Evolutionary conservation across 2,329 filamentous ascomycete species (phyloP), one percentile per base, ranked within the genome.

Genomic region (Ceratocystis diversiconidia): DNA sequence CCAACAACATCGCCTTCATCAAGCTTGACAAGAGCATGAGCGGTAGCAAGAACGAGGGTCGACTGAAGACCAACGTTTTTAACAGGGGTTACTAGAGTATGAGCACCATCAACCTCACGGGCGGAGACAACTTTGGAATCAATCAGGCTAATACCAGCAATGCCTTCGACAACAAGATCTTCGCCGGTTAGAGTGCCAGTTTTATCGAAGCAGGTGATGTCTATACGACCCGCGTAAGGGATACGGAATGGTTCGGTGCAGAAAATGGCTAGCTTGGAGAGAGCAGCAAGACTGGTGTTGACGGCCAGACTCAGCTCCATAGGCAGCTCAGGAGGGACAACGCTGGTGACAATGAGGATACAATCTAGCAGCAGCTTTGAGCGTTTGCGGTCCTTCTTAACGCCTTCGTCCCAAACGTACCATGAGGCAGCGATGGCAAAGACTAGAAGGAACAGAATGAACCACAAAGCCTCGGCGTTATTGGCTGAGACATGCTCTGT

Each of bases 211-310:
- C 94, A 99, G 69, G 94, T 92, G 64, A 99, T 83, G 74, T 99
- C 95, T 67, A 99, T 89, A 69, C 94, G 89, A 41, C 94, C 94
- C 70, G 92, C 95, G 71, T 89, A 97, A 0, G 95, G 95, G 72
- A 99, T 99, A 66, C 94, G 87, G 85, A 99, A 99, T 32, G 94
- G 94, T 75, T 99, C 95, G 1, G 94, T 99, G 74, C 94, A 99
- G 80, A 96, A 99, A 72, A 99, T 99, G 68, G 95, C 94, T 71
- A 87, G 92, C 75, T 92, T 95, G 76, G 92, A 95, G 46, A 99
- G 80, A 32, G 94, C 92, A 62, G 94, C 92, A 75, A 99, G 79
- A 81, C 90, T 95, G 12, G 94, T 99, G 78, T 99, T 99, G 74
- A 99, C 95, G 61, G 95, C 95, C 72, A 99, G 80, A 76, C 89